A percentile compares a stretch with the other conserved stretches of the same genome.
Conservation (phyloP, 73 alveolate genomes). For the Paramecium pentaurelia region DNA sequence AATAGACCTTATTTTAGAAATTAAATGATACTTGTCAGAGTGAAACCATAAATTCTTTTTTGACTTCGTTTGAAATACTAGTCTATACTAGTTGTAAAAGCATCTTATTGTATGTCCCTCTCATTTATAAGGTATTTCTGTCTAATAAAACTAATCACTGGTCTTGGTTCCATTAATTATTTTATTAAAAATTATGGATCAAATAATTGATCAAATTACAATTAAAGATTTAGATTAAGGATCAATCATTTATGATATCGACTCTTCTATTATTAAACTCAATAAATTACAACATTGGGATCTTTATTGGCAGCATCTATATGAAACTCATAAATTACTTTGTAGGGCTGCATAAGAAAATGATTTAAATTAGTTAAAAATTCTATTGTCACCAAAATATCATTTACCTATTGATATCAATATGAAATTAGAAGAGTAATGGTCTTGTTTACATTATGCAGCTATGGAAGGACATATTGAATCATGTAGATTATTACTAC, state of each 20-base stretch:
- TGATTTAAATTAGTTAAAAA: background rate
- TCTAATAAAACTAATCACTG: background rate
- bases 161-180: background rate
- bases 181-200: background rate
- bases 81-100: background rate
- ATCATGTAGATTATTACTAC: background rate
- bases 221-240: constrained; percentile 16
- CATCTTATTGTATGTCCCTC: background rate
- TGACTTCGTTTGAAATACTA: background rate
- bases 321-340: background rate
- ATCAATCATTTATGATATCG: background rate
- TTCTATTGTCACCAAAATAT: background rate
- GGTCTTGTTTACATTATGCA: constrained; percentile 4
- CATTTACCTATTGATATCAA: background rate
- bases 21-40: background rate
- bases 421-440: constrained; percentile 34
- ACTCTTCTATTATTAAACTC: background rate
- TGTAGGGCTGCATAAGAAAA: background rate
- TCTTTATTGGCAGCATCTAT: background rate
- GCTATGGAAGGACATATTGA: background rate
- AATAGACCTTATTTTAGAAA: background rate
- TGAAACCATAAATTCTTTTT: background rate
- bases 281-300: background rate
- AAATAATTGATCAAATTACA: background rate
- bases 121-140: background rate